Percentiles rank a stretch among this genome's conserved stretches.
phyloP scores from a whole-genome alignment of 371 early-diverging fungal genomes.

The Thermomucor indicae-seudaticae region DNA sequence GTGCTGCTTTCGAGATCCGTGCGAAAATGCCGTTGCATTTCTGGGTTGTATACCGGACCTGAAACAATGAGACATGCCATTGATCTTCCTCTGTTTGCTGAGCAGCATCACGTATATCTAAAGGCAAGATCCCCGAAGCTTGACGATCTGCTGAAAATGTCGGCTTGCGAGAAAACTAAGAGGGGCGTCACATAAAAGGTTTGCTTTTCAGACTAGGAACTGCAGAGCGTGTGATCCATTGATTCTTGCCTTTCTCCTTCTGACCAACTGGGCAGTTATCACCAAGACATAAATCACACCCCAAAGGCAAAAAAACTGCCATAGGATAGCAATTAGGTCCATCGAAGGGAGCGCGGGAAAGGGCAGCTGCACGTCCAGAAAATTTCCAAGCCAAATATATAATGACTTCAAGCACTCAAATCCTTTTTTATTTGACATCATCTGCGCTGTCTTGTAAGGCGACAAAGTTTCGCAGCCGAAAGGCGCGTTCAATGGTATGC shows the following conservation, averaged over 20 bases:
- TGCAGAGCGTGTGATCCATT: too few species aligned
- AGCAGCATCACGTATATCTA: too few species aligned
- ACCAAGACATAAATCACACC: constrained; percentile 26
- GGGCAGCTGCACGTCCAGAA: too few species aligned
- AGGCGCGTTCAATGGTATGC: too few species aligned
- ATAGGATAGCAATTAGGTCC: constrained; percentile 28
- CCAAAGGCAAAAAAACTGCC: constrained; percentile 39
- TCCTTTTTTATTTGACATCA: constrained; percentile 3
- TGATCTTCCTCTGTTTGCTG: constrained; percentile 18
- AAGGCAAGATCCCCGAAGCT: not conserved
- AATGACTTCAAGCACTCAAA: not conserved
- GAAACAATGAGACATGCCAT: constrained; percentile 44
- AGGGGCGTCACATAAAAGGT: too few species aligned
- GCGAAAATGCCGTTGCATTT: constrained; percentile 47
- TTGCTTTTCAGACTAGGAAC: too few species aligned
- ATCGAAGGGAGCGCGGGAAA: constrained; percentile 10
- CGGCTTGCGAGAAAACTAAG: too few species aligned
- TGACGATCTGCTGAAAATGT: too few species aligned
- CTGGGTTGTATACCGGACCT: constrained; percentile 59
- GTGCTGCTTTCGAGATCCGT: constrained; percentile 34
- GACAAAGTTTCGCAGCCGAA: too few species aligned
- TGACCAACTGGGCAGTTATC: constrained; percentile 23
- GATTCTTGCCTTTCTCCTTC: constrained; percentile 14
- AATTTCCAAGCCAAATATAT: too few species aligned
- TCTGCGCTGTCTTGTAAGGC: too few species aligned